A percentile compares a stretch with the other conserved stretches of the same genome.
Evolutionary conservation across 306 rosid genomes (phyloP).

Genomic region (Rosa multiflora): DNA sequence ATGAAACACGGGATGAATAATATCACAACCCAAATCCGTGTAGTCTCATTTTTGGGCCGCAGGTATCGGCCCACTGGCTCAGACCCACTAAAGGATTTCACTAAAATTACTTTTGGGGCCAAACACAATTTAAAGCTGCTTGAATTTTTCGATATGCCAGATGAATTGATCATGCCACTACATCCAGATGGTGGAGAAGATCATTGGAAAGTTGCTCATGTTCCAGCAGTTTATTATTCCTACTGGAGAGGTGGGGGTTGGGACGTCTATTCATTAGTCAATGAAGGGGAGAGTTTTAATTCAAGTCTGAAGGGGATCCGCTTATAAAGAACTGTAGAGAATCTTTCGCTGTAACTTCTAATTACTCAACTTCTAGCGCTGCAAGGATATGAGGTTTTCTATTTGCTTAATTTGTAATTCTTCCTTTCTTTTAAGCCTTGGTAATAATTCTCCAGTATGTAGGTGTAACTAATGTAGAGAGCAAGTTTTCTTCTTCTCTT

Average conservation of each 20-base stretch:
- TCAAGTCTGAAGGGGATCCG: too few relatives aligned
- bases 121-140: slow-evolving; percentile 12
- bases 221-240: slow-evolving; percentile 22
- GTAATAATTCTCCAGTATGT: neutral
- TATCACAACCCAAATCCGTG: too few relatives aligned
- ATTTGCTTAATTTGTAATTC: neutral
- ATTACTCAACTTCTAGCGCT: neutral
- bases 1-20: too few relatives aligned
- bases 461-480: neutral
- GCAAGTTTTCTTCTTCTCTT: neutral
- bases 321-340: neutral
- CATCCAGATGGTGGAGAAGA: slow-evolving; percentile 22
- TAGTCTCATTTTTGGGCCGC: too few relatives aligned
- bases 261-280: slow-evolving; percentile 28
- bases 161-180: slow-evolving; percentile 24
- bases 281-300: slow-evolving; percentile 15
- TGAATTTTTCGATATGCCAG: slow-evolving; percentile 25
- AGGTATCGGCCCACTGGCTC: too few relatives aligned
- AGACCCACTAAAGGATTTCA: too few relatives aligned
- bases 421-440: neutral
- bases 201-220: slow-evolving; percentile 16
- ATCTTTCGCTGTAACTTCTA: neutral
- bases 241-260: slow-evolving; percentile 23
- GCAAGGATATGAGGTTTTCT: neutral
- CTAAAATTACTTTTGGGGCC: too few relatives aligned